Conservation (phyloP, 2,329 filamentous ascomycete genomes). For the Mariannaea elegans region DNA sequence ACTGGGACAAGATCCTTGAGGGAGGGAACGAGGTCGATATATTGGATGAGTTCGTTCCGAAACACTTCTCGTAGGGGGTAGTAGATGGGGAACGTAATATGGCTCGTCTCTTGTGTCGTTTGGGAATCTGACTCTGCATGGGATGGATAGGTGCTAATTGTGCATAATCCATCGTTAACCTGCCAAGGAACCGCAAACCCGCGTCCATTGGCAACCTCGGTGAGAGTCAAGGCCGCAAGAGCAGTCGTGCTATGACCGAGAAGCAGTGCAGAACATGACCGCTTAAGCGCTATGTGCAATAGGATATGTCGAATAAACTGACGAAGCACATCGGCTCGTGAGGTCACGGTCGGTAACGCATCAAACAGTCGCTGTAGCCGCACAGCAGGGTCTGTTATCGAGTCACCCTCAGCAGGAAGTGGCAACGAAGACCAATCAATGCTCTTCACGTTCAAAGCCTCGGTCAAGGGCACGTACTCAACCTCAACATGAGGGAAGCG, state of each 20-base stretch:
- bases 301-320: slow-evolving; percentile 79
- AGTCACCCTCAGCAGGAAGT: slow-evolving; percentile 18
- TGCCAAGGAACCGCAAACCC: slow-evolving; percentile 86
- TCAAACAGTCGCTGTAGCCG: slow-evolving; percentile 65
- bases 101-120: slow-evolving; percentile 20
- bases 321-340: slow-evolving; percentile 75
- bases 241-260: slow-evolving; percentile 89
- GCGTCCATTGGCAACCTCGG: slow-evolving; percentile 90
- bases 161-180: slow-evolving; percentile 74
- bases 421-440: slow-evolving; percentile 64
- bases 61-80: slow-evolving; percentile 88
- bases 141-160: slow-evolving; percentile 44
- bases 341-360: slow-evolving; percentile 76
- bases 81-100: slow-evolving; percentile 61
- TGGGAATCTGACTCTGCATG: slow-evolving; percentile 26
- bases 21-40: slow-evolving; percentile 64
- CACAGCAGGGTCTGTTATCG: slow-evolving; percentile 42
- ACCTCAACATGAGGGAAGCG: slow-evolving; percentile 75
- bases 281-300: slow-evolving; percentile 67
- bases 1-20: slow-evolving; percentile 59
- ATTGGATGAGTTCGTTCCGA: slow-evolving; percentile 79
- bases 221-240: slow-evolving; percentile 84
- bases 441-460: slow-evolving; percentile 61
- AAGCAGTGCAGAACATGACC: slow-evolving; percentile 74
- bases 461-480: slow-evolving; percentile 69